Percentiles rank a stretch among this genome's conserved stretches.
Evolutionary conservation across 441 rosid genomes (phyloP).

Genomic region (Raphanus hybrid): DNA sequence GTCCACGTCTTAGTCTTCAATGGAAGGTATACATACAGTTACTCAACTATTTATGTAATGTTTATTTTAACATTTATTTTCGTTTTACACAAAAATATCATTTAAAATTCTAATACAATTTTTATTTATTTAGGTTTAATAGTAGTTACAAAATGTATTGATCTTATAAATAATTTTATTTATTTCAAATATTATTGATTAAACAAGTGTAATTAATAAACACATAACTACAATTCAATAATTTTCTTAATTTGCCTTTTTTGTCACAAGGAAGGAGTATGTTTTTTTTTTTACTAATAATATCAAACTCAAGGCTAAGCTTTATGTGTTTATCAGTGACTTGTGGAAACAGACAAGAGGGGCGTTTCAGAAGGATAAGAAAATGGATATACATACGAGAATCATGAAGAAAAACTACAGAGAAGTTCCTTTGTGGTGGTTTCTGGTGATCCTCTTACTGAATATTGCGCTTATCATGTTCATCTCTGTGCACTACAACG

Average conservation of each 20-base stretch:
- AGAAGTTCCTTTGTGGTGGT: constrained; percentile 76
- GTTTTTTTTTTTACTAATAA: not conserved
- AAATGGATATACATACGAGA: constrained; percentile 72
- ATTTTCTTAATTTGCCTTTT: too few species aligned
- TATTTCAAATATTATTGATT: too few species aligned
- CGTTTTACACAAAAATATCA: too few species aligned
- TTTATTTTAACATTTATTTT: too few species aligned
- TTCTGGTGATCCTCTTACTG: constrained; percentile 49
- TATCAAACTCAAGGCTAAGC: not conserved
- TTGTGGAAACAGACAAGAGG: constrained; percentile 60
- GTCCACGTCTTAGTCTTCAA: constrained; percentile 72
- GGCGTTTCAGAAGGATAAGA: constrained; percentile 55
- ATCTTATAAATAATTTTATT: too few species aligned
- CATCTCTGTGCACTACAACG: constrained; percentile 57
- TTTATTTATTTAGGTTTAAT: too few species aligned
- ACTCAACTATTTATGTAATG: too few species aligned
- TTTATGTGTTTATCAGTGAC: constrained; percentile 48
- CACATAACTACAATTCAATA: too few species aligned
- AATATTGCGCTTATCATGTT: constrained; percentile 54
- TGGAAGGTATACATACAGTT: constrained; percentile 83
- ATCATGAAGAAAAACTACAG: constrained; percentile 71
- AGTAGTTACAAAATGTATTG: too few species aligned
- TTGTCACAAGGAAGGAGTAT: too few species aligned
- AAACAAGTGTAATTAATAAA: too few species aligned
- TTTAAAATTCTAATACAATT: too few species aligned